Percentiles rank a stretch among this genome's conserved stretches.
phyloP scores from a whole-genome alignment of 306 rosid species.

The Chamaecrista fasciculata region DNA sequence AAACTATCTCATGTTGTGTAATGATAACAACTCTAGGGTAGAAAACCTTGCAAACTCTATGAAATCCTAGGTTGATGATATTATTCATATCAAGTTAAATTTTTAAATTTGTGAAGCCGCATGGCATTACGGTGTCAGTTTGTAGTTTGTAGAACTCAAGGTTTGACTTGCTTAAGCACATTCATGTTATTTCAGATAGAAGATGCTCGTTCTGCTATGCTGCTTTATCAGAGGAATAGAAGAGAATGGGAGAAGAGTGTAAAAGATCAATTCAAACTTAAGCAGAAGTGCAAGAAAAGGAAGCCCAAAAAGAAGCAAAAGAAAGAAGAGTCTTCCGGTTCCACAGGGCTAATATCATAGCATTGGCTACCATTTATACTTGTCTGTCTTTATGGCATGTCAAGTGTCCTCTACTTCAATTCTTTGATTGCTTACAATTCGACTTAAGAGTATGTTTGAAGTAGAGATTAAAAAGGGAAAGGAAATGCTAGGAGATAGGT shows the following conservation, averaged over 20 bases:
- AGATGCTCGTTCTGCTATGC: constrained; percentile 92
- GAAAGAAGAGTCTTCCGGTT: constrained; percentile 34
- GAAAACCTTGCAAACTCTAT: neutral
- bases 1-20: neutral
- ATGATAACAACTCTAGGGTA: neutral
- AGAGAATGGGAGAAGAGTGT: constrained; percentile 73
- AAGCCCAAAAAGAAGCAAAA: constrained; percentile 62
- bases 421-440: constrained; percentile 25
- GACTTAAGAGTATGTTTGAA: too few species aligned
- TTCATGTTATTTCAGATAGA: constrained; percentile 52
- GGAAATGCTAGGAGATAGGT: too few species aligned
- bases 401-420: constrained; percentile 10
- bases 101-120: neutral
- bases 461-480: too few species aligned
- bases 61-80: neutral
- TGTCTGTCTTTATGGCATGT: neutral
- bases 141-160: neutral
- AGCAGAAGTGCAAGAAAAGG: constrained; percentile 68
- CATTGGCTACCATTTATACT: neutral
- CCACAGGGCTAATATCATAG: constrained; percentile 30
- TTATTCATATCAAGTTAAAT: neutral
- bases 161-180: neutral
- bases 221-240: constrained; percentile 77
- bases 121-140: neutral
- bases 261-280: constrained; percentile 54